phyloP scores from a whole-genome alignment of 352 stramenopile species.

The Phytopythium ostracodes region DNA sequence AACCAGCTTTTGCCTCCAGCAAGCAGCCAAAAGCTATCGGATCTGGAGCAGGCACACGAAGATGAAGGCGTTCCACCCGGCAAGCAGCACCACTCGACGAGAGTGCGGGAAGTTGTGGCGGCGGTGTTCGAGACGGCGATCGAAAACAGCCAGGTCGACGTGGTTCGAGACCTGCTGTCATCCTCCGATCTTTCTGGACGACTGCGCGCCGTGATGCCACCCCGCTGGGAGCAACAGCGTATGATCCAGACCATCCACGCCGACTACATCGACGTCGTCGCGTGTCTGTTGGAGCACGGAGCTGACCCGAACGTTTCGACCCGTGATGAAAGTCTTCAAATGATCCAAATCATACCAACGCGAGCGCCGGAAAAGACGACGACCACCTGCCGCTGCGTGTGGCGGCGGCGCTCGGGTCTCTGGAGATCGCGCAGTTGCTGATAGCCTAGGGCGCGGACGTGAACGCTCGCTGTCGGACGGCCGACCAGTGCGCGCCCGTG shows the following conservation, averaged over 20 bases:
- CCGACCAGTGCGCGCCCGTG: conserved; percentile 10
- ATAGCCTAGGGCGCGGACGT: conserved; percentile 12
- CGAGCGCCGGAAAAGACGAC: neutral
- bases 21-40: neutral
- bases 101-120: neutral
- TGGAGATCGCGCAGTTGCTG: conserved; percentile 19
- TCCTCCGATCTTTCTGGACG: neutral
- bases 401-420: conserved; percentile 10
- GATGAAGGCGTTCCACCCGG: neutral
- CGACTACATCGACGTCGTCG: conserved; percentile 1
- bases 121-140: conserved; percentile 1
- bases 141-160: neutral
- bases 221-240: conserved; percentile 3
- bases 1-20: neutral
- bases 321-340: neutral
- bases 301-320: neutral
- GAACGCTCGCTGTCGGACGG: neutral
- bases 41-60: neutral
- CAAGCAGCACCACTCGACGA: neutral
- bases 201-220: neutral
- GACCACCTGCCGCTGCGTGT: conserved; percentile 9
- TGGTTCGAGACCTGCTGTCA: neutral
- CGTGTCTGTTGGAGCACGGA: conserved; percentile 1
- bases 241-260: conserved; percentile 13
- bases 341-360: neutral